These are phyloP conservation scores for Fusarium nisikadoi DNA, from an alignment of 2,329 filamentous ascomycete genomes.

Conservation along the genomic window DNA sequence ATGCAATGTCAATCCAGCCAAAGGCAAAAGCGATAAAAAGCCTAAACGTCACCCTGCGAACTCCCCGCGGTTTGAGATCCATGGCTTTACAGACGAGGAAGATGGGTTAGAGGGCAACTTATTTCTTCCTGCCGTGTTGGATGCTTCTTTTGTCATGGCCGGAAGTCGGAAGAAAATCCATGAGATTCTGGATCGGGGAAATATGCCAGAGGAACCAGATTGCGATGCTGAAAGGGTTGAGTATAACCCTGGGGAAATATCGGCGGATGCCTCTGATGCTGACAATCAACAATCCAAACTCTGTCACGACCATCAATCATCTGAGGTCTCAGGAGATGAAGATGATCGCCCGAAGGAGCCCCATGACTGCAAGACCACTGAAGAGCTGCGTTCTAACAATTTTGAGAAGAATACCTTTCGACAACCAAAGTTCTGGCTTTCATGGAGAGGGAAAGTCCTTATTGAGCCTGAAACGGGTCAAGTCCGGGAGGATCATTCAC, in stretches of 20 bases:
- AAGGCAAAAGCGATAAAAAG: not conserved
- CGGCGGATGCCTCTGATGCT: not conserved
- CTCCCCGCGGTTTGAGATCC: not conserved
- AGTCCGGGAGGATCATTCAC: accelerated
- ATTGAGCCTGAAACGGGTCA: accelerated
- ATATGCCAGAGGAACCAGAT: accelerated
- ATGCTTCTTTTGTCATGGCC: slow-evolving; percentile 5
- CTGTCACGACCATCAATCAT: not conserved
- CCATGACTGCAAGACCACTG: not conserved
- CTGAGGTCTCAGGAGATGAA: not conserved
- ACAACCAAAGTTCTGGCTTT: slow-evolving; percentile 29
- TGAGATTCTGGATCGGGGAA: not conserved
- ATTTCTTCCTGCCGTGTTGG: not conserved
- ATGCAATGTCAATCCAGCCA: no score
- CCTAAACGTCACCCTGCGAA: not conserved
- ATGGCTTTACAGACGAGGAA: not conserved
- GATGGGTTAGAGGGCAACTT: not conserved
- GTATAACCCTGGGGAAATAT: no score
- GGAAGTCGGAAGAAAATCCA: slow-evolving; percentile 11
- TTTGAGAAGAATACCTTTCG: slow-evolving; percentile 28
- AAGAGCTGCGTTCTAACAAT: not conserved
- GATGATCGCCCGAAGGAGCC: not conserved
- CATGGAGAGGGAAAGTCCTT: slow-evolving; percentile 4
- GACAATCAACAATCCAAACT: not conserved
- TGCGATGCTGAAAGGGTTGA: not conserved